phyloP scores from a whole-genome alignment of 106 monocot species.

The Iris macrosiphon region DNA sequence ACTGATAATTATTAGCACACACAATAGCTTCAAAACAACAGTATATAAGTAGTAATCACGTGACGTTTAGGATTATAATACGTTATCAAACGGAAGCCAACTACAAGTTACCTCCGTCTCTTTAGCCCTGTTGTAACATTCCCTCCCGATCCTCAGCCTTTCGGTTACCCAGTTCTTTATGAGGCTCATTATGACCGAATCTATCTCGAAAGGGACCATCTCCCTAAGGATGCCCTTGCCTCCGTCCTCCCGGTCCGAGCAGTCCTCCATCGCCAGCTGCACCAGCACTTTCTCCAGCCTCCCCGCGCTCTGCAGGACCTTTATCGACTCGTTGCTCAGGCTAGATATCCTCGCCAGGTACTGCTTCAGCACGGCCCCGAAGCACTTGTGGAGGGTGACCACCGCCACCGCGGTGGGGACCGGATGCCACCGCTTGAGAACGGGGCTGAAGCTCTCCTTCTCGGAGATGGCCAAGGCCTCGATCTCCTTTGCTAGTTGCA shows the following conservation, averaged over 20 bases:
- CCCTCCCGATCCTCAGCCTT: constrained; percentile 23
- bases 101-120: constrained; percentile 27
- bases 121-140: constrained; percentile 23
- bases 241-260: constrained; percentile 17
- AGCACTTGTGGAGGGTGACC: constrained; percentile 31
- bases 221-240: constrained; percentile 29
- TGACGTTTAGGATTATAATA: no score
- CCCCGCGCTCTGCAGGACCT: constrained; percentile 25
- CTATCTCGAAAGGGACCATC: constrained; percentile 35
- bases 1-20: no score
- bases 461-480: constrained; percentile 19
- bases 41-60: no score
- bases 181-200: constrained; percentile 14
- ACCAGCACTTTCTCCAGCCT: constrained; percentile 35
- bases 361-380: constrained; percentile 28
- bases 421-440: constrained; percentile 32
- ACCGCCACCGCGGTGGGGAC: constrained; percentile 25
- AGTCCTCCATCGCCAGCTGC: constrained; percentile 36
- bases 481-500: constrained; percentile 15
- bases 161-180: constrained; percentile 33
- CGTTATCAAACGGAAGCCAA: no score
- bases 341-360: constrained; percentile 12
- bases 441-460: constrained; percentile 23
- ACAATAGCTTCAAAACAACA: no score
- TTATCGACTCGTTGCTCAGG: constrained; percentile 17